A percentile compares a stretch with the other conserved stretches of the same genome.
Conservation (phyloP, 2,329 filamentous ascomycete genomes). For the Ascochyta koolunga region DNA sequence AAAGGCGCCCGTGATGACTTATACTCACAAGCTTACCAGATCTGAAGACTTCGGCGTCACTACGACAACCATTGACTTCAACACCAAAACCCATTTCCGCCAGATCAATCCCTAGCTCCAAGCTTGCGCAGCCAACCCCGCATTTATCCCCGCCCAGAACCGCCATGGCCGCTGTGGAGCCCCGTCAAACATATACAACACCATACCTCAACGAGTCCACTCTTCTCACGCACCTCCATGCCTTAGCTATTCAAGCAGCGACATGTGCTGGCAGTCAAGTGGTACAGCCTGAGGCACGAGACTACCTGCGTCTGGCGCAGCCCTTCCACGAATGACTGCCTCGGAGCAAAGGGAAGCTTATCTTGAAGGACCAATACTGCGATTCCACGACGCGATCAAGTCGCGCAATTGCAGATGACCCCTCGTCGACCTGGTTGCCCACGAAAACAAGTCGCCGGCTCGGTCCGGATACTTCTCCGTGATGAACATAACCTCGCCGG, state of each 20-base stretch:
- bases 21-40: not conserved
- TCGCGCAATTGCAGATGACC: constrained; percentile 14
- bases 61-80: constrained; percentile 1
- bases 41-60: constrained; percentile 3
- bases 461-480: constrained; percentile 17
- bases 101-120: not conserved
- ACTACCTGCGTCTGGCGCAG: not conserved
- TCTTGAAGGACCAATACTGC: not conserved
- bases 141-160: constrained; percentile 12
- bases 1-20: constrained; percentile 1
- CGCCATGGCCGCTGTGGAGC: constrained; percentile 15
- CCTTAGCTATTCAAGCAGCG: constrained; percentile 3
- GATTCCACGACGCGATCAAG: constrained; percentile 5
- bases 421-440: constrained; percentile 1
- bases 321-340: not conserved
- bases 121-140: constrained; percentile 14
- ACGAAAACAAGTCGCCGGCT: constrained; percentile 19
- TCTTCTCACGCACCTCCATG: constrained; percentile 9
- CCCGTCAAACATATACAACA: constrained; percentile 15
- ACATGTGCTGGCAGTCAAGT: not conserved
- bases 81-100: not conserved
- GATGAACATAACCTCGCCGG: constrained; percentile 17
- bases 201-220: constrained; percentile 7
- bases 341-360: constrained; percentile 9
- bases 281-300: not conserved